Evolutionary conservation across 2,329 filamentous ascomycete species (phyloP).

Genomic region (Amesomyces nigricolor): DNA sequence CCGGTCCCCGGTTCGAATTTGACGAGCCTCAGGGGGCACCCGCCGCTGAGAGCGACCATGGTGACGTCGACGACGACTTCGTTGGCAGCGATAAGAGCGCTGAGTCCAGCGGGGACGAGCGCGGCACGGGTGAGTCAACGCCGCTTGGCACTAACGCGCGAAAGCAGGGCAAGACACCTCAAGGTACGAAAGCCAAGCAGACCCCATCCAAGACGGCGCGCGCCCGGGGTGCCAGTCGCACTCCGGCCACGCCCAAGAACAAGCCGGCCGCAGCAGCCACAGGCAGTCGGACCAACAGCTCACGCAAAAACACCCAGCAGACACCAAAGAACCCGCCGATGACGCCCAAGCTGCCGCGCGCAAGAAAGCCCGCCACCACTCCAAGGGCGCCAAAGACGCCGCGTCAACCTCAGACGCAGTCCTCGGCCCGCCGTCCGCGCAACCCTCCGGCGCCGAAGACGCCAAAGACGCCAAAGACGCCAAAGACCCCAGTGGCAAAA

Average conservation of each 20-base stretch:
- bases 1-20: slow-evolving; percentile 23
- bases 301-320: slow-evolving; percentile 20
- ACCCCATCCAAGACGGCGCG: slow-evolving; percentile 5
- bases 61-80: slow-evolving; percentile 28
- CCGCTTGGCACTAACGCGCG: slow-evolving; percentile 14
- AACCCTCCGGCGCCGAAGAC: background rate
- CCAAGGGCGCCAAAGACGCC: slow-evolving; percentile 8
- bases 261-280: slow-evolving; percentile 4
- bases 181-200: slow-evolving; percentile 25
- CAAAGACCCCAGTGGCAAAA: background rate
- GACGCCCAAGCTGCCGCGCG: slow-evolving; percentile 4
- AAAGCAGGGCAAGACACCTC: slow-evolving; percentile 18
- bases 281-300: slow-evolving; percentile 16
- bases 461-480: background rate
- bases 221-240: slow-evolving; percentile 13
- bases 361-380: slow-evolving; percentile 10
- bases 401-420: slow-evolving; percentile 1
- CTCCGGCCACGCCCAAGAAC: slow-evolving; percentile 14
- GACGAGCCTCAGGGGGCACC: slow-evolving; percentile 24
- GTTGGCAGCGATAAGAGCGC: slow-evolving; percentile 25
- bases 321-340: background rate
- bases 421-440: slow-evolving; percentile 4
- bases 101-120: slow-evolving; percentile 25
- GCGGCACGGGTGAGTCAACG: slow-evolving; percentile 14
- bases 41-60: slow-evolving; percentile 21